Conservation (phyloP, 306 rosid genomes). For the Calophaca sinica region DNA sequence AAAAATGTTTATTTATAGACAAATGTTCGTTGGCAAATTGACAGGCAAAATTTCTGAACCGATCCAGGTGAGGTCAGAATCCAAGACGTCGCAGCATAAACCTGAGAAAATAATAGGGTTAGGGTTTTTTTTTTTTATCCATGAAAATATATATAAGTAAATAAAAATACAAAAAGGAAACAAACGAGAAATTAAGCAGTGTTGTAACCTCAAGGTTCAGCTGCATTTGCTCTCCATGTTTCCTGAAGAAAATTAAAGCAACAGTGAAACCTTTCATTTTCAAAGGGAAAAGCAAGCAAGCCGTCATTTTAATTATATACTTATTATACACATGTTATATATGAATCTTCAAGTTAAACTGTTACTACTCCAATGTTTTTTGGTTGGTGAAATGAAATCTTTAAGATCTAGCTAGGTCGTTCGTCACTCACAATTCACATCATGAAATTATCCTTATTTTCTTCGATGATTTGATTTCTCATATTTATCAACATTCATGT, state of each 20-base stretch:
- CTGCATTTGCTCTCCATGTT: constrained; percentile 32
- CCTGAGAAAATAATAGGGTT: constrained; percentile 40
- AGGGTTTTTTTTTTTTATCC: constrained; percentile 46
- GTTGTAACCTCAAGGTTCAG: constrained; percentile 31
- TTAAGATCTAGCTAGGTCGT: no score
- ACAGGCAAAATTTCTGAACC: constrained; percentile 42
- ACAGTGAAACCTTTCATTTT: constrained; percentile 38
- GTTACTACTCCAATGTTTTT: not conserved
- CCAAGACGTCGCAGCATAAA: constrained; percentile 36
- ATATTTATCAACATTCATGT: constrained; percentile 23
- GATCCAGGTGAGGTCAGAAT: constrained; percentile 47
- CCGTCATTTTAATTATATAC: constrained; percentile 25
- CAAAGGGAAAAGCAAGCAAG: constrained; percentile 38
- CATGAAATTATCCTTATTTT: constrained; percentile 53
- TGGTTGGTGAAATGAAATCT: not conserved
- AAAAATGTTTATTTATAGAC: constrained; percentile 10
- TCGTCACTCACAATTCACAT: not conserved
- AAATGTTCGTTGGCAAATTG: constrained; percentile 33
- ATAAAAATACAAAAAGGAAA: not conserved
- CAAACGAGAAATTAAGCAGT: not conserved
- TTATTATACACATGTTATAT: no score
- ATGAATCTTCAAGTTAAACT: constrained; percentile 31
- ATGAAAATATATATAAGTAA: not conserved
- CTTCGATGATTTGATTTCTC: constrained; percentile 47
- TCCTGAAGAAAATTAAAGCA: constrained; percentile 20